Percentiles rank a stretch among this genome's conserved stretches.
Evolutionary conservation across 805 yeast genomes (phyloP).

Genomic region (Sungouiozyma ichnusensis): DNA sequence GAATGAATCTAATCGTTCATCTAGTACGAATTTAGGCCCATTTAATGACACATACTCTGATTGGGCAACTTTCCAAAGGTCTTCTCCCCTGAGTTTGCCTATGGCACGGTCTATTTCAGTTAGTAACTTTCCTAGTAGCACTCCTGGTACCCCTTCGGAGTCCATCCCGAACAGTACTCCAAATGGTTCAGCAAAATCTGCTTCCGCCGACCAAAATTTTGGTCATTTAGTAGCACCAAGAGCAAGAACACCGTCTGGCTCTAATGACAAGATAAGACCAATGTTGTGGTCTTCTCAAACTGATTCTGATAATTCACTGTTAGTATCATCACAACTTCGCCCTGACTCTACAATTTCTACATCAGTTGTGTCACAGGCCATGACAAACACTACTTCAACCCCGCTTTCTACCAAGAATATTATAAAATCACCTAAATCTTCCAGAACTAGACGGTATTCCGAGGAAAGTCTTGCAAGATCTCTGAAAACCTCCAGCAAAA

Average conservation of each 20-base stretch:
- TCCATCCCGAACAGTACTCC: background rate
- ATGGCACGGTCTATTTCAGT: conserved; percentile 7
- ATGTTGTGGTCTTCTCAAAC: background rate
- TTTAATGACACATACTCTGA: conserved; percentile 2
- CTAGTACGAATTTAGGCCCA: conserved; percentile 1
- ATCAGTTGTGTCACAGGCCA: conserved; percentile 6
- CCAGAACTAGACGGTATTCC: conserved; percentile 11
- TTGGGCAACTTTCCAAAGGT: background rate
- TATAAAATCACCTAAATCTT: conserved; percentile 8
- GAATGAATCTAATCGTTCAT: conserved; percentile 1
- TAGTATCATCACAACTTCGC: background rate
- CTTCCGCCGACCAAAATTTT: background rate
- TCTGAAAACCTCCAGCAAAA: background rate
- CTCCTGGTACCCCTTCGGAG: background rate
- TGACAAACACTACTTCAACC: conserved; percentile 10
- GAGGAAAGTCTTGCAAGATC: conserved; percentile 9
- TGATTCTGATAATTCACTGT: background rate
- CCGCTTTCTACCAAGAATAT: conserved; percentile 7
- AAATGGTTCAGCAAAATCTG: background rate
- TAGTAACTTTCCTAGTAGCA: background rate
- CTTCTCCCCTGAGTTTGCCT: background rate
- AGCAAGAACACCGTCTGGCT: conserved; percentile 8
- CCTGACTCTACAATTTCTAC: conserved; percentile 4
- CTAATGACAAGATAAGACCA: background rate
- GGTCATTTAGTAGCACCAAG: conserved; percentile 12